Base-by-base conservation (phyloP, 352 stramenopile genomes). In the Aphanomyces stellatus region DNA sequence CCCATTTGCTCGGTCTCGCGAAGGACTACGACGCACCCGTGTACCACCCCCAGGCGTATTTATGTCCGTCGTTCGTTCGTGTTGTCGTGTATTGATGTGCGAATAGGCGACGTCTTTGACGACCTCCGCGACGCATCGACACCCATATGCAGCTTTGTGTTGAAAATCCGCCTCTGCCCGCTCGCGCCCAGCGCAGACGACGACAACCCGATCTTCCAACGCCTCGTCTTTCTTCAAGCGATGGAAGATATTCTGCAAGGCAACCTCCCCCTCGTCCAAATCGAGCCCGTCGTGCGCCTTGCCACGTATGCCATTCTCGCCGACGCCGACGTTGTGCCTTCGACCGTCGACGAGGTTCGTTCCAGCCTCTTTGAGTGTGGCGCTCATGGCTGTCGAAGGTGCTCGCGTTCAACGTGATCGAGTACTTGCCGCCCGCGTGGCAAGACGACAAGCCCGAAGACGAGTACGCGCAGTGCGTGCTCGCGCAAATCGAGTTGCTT, bases 191-290 rank as follows among this genome's bases (percentile, higher is more conserved):
- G 85, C 53, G 68, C 91, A 48, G 83, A 93, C 62, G 90, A 93
- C 68, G 77, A 81, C 37, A 87, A 95, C 59, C 84, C 88, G 62
- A 85, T 94, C 74, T 93, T 88, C 70, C 77, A 91, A 37, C 79
- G 85, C 15, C 71, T 94, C 24, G 74, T 91, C 51, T 96, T 96
- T 67, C 85, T 96, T 30, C 91, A 98, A 72, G 88, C 93, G 17
- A 80, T 97, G 57, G 88, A 98, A 59, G 93, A 98, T 55, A 87
- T 97, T 51, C 90, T 97, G 27, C 87, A 80, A 41, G 89, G 89
- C 11, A 91, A 96, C 42, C 63, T 98, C 33, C 78, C 87, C 8
- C 72, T 97, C 33, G 67, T 88, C 24, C 80, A 91, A 70, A 74
- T 96, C 65, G 80, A 91, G 27, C 72, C 86, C 8, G 74, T 95